Conservation (phyloP, 2,329 filamentous ascomycete species). For the Apiospora malaysiana region DNA sequence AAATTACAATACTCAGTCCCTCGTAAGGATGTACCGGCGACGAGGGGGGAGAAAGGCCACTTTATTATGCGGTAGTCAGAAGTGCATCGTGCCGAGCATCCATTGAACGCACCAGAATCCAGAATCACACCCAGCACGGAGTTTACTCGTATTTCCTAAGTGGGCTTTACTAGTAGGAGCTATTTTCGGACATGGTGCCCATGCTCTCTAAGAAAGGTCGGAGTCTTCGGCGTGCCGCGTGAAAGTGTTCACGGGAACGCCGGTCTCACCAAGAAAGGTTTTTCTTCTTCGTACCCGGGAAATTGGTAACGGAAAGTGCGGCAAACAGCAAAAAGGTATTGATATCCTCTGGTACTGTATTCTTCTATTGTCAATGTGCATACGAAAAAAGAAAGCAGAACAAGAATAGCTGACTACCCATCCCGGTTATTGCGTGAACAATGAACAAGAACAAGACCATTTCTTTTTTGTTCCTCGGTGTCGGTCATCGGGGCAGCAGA, state of each 20-base stretch:
- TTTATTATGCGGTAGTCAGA: neutral
- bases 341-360: neutral
- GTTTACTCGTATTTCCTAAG: constrained; percentile 13
- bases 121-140: constrained; percentile 12
- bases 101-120: neutral
- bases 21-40: neutral
- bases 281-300: constrained; percentile 1
- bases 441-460: no score
- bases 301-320: neutral
- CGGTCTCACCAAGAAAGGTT: constrained; percentile 10
- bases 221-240: neutral
- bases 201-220: neutral
- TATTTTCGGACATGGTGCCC: constrained; percentile 10
- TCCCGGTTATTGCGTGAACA: neutral
- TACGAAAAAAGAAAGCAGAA: neutral
- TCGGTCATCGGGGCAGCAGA: neutral
- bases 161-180: neutral
- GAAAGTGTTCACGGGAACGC: neutral
- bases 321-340: neutral
- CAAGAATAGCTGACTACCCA: neutral
- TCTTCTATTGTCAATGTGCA: neutral
- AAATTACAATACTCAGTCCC: neutral
- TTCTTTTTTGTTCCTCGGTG: neutral
- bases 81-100: neutral
- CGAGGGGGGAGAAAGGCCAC: neutral